Base-by-base conservation (phyloP, 768 basidiomycete genomes). In the Saitozyma podzolica region DNA sequence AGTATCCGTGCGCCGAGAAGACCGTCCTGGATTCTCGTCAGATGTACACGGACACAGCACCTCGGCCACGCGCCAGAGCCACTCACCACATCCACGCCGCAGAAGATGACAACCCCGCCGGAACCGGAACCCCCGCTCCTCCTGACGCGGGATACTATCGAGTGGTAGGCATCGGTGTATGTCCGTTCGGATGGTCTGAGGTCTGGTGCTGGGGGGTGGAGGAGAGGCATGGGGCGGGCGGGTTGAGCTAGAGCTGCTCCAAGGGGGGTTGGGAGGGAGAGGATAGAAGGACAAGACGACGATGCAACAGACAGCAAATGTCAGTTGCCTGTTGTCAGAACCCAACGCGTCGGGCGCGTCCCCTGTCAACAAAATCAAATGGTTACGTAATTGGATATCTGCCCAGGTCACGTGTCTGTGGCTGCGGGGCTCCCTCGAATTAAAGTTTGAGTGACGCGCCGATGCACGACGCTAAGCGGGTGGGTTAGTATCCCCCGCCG, bases 1-100 rank as follows among this genome's bases (percentile, higher is more conserved):
- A 98, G 85, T 86, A 98, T 95, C 50, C 88, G 85, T 6, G 91
- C 88, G 9, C 92, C 92, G 76, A 92, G 93, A 7, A 97, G 82
- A 6, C 91, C 91, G 81, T 99, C 95, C 77, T 78, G 20, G 29
- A 8, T n/a, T 40, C 13, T 10, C 10, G 29, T 45, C 52, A 56
- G 53, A 37, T 47, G 20, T 51, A 43, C 37, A 42, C 29, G 29
- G 5, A 29, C 11, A 17, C 11, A 29, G 16, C n/a, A 6, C 40
- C 20, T 20, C 37, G 19, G 19, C 3, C 16, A 6, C 9, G 48
- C 29, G 40, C 40, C 43, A 42, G 37, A 1, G 49, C 54, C 1
- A 65, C 75, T 61, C 29, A 78, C 77, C 54, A 78, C 60, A 50
- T 79, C 78, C 3, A 70, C 66, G 9, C 75, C 78, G 9, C 67